Evolutionary conservation across 2,329 filamentous ascomycete genomes (phyloP).

Genomic region (Ambrosiella beaveri): DNA sequence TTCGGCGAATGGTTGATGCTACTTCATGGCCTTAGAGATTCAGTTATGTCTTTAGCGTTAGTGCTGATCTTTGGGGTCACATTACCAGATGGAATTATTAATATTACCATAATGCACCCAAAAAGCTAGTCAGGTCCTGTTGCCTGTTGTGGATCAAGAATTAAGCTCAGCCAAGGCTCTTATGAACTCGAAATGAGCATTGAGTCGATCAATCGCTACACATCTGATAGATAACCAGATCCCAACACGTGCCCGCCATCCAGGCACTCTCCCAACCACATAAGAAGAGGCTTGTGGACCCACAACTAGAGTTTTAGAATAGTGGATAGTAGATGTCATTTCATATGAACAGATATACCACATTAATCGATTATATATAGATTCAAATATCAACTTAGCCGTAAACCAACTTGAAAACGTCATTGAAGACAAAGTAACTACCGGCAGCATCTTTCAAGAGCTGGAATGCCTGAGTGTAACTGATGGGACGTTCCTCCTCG

Average conservation of each 20-base stretch:
- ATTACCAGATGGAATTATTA: neutral
- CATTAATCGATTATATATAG: neutral
- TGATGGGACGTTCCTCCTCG: slow-evolving; percentile 72
- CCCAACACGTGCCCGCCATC: too few species aligned
- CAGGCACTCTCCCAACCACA: too few species aligned
- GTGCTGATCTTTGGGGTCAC: neutral
- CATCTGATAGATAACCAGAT: too few species aligned
- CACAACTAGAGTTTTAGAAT: too few species aligned
- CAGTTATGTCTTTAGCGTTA: neutral
- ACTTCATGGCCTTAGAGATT: neutral
- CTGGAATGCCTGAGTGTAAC: slow-evolving; percentile 81
- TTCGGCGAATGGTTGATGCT: neutral
- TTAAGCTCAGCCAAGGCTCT: too few species aligned
- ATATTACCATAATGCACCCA: neutral
- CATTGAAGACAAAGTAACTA: slow-evolving; percentile 80
- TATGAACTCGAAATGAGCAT: too few species aligned
- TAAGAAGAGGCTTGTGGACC: too few species aligned
- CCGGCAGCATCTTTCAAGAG: slow-evolving; percentile 48
- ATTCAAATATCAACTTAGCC: slow-evolving; percentile 22
- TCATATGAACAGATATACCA: too few species aligned
- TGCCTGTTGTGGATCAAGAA: too few species aligned
- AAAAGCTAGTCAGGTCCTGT: too few species aligned
- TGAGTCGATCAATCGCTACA: too few species aligned
- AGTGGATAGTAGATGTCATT: too few species aligned
- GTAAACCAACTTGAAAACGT: slow-evolving; percentile 84